phyloP scores from a whole-genome alignment of 768 basidiomycete genomes.

The Phallus indusiatus region DNA sequence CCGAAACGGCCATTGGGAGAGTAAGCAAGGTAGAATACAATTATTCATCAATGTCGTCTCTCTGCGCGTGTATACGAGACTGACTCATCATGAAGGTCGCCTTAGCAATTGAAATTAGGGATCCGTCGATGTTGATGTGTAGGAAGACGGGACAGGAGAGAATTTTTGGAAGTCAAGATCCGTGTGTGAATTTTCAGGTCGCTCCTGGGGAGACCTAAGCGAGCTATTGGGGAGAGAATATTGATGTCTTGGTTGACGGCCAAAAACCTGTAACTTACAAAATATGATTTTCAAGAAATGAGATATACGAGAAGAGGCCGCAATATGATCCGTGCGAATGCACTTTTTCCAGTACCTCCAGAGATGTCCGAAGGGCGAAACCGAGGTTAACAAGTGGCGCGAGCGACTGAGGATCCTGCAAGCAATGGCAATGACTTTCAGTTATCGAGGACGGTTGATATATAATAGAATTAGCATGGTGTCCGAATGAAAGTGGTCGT shows the following conservation, averaged over 20 bases:
- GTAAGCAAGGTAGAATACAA: too few species aligned
- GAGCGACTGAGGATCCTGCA: neutral
- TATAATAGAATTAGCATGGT: too few species aligned
- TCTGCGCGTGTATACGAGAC: too few species aligned
- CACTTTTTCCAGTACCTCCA: neutral
- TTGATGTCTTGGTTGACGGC: neutral
- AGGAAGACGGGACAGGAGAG: too few species aligned
- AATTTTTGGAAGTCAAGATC: neutral
- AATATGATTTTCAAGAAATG: neutral
- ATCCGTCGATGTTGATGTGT: too few species aligned
- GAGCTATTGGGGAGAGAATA: neutral
- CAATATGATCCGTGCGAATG: neutral
- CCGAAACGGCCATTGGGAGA: too few species aligned
- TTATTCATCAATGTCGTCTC: too few species aligned
- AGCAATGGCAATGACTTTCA: neutral
- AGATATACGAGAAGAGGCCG: neutral
- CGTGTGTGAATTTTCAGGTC: neutral
- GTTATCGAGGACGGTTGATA: neutral
- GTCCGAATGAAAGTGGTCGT: too few species aligned
- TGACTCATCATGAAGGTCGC: too few species aligned
- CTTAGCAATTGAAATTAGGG: too few species aligned
- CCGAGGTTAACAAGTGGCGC: slow-evolving; percentile 1
- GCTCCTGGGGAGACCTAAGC: neutral
- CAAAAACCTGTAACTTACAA: neutral
- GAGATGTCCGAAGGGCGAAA: slow-evolving; percentile 3